Percentiles rank a stretch among this genome's conserved stretches.
Conservation (phyloP, 305 asterid genomes). For the Fraxinus dipetala region DNA sequence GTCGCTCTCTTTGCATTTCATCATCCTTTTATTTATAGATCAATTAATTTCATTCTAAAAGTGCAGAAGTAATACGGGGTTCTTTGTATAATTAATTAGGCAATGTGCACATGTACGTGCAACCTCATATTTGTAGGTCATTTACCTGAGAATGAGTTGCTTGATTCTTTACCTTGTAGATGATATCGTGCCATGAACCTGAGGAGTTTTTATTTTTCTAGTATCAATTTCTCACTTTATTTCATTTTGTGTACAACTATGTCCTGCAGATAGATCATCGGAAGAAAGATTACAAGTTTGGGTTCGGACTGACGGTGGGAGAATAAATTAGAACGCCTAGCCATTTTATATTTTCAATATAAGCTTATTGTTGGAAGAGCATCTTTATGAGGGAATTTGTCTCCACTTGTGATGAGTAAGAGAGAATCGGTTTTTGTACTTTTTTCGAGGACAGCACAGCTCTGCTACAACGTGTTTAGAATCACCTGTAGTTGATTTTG, state of each 20-base stretch:
- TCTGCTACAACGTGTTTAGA: constrained; percentile 15
- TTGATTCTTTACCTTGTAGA: neutral
- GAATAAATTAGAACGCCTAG: constrained; percentile 45
- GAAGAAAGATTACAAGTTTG: constrained; percentile 95
- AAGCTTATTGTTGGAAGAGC: constrained; percentile 23
- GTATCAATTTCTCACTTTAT: neutral
- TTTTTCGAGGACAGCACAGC: constrained; percentile 25
- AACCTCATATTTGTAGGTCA: neutral
- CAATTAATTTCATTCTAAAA: neutral
- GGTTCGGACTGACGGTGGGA: constrained; percentile 88
- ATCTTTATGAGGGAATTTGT: constrained; percentile 2
- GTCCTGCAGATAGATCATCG: constrained; percentile 72
- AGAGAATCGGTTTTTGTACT: constrained; percentile 37
- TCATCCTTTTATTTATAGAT: neutral
- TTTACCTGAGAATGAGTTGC: neutral
- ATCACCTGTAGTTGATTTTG: constrained; percentile 39
- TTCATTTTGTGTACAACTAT: neutral
- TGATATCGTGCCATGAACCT: neutral
- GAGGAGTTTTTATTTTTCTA: neutral
- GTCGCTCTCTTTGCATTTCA: neutral
- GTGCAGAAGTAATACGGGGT: neutral
- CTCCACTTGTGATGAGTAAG: constrained; percentile 27
- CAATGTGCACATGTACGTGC: neutral
- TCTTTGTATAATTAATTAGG: neutral
- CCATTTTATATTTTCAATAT: constrained; percentile 11